These are phyloP conservation scores for Pyrus betulifolia DNA, from an alignment of 306 rosid species.

Conservation along the genomic window DNA sequence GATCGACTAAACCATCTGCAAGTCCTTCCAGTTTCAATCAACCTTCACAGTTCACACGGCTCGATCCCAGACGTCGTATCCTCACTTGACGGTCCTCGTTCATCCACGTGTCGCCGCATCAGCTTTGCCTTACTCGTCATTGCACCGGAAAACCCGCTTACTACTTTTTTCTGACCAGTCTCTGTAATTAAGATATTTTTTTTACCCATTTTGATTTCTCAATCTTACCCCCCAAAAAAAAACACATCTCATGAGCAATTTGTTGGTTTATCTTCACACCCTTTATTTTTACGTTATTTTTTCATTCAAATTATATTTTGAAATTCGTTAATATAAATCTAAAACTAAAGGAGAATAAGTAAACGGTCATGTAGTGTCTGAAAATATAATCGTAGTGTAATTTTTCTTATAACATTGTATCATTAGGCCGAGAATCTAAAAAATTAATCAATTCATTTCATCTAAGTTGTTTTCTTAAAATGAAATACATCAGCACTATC, in stretches of 20 bases:
- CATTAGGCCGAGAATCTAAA: no score
- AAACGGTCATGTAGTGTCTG: no score
- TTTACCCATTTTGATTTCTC: not conserved
- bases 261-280: no score
- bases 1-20: conserved; percentile 14
- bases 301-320: no score
- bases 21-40: conserved; percentile 50
- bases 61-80: conserved; percentile 16
- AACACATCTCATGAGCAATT: not conserved
- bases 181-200: conserved; percentile 9
- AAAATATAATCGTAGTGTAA: no score
- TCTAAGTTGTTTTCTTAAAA: no score
- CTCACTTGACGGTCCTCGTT: conserved; percentile 29
- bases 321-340: no score
- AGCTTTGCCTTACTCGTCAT: conserved; percentile 71
- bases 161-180: conserved; percentile 48
- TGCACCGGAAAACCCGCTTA: conserved; percentile 82
- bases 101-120: conserved; percentile 43
- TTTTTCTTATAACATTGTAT: no score
- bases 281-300: no score
- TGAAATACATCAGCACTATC: accelerated
- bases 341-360: no score
- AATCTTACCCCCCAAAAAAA: not conserved
- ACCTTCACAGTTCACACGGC: conserved; percentile 24
- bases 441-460: no score